These are phyloP conservation scores for Dionaea muscipula DNA, from an alignment of 179 eudicot species.

Conservation along the genomic window DNA sequence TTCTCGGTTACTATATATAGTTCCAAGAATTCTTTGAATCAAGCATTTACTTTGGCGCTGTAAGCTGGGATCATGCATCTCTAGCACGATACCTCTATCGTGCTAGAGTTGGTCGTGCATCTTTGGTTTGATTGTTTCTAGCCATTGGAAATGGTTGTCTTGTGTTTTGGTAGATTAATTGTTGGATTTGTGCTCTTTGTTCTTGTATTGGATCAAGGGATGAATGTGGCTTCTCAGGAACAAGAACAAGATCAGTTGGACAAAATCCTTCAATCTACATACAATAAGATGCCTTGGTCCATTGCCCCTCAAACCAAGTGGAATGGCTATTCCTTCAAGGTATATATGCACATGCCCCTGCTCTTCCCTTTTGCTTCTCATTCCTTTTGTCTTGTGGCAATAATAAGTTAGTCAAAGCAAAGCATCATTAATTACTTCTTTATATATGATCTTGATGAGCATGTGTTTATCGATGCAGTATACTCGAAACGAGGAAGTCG, in stretches of 20 bases:
- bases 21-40: no score
- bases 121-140: neutral
- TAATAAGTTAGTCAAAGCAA: neutral
- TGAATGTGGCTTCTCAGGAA: neutral
- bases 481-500: neutral
- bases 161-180: neutral
- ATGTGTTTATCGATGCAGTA: neutral
- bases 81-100: no score
- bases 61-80: no score
- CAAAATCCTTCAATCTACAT: neutral
- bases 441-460: no score
- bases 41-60: no score
- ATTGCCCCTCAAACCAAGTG: neutral
- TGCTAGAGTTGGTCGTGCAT: no score
- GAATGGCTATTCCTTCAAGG: neutral
- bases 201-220: neutral
- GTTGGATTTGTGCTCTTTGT: neutral
- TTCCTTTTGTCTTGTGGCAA: neutral
- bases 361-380: no score
- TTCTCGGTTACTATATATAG: no score
- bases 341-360: neutral
- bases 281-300: neutral
- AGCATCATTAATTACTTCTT: neutral
- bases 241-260: neutral
- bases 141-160: neutral